Conservation (phyloP, 2,329 filamentous ascomycete genomes). For the Nemania serpens region DNA sequence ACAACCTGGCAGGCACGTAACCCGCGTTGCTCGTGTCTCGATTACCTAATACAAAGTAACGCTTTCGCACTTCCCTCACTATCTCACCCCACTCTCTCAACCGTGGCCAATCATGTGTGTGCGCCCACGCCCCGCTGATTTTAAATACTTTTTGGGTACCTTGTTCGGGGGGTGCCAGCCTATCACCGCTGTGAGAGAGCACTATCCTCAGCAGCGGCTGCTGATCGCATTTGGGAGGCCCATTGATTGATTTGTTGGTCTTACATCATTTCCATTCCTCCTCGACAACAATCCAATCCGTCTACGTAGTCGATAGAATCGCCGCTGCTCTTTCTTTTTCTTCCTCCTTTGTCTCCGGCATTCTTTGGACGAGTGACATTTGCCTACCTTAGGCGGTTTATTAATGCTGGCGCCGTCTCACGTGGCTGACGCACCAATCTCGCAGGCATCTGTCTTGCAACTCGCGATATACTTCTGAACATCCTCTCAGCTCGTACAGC, state of each 20-base stretch:
- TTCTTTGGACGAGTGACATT: conserved; percentile 5
- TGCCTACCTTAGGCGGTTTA: neutral
- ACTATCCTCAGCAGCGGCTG: neutral
- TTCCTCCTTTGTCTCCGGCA: neutral
- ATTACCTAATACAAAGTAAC: neutral
- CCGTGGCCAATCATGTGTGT: neutral
- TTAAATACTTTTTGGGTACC: neutral
- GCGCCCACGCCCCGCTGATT: neutral
- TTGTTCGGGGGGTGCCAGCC: neutral
- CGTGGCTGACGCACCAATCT: conserved; percentile 23
- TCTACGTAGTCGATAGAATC: neutral
- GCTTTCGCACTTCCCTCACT: no score
- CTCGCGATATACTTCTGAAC: conserved; percentile 1
- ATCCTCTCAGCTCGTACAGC: conserved; percentile 25
- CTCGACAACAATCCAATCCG: conserved; percentile 1
- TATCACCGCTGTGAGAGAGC: neutral
- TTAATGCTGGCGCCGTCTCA: conserved; percentile 22
- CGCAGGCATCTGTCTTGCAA: conserved; percentile 24
- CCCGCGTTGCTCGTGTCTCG: no score
- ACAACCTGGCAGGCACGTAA: no score
- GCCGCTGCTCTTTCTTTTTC: conserved; percentile 1
- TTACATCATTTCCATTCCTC: conserved; percentile 24
- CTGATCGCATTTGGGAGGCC: conserved; percentile 17
- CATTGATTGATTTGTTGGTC: conserved; percentile 17
- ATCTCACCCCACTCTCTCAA: neutral